These are phyloP conservation scores for Megacollybia platyphylla DNA, from an alignment of 1,284 basidiomycete species.

Conservation along the genomic window DNA sequence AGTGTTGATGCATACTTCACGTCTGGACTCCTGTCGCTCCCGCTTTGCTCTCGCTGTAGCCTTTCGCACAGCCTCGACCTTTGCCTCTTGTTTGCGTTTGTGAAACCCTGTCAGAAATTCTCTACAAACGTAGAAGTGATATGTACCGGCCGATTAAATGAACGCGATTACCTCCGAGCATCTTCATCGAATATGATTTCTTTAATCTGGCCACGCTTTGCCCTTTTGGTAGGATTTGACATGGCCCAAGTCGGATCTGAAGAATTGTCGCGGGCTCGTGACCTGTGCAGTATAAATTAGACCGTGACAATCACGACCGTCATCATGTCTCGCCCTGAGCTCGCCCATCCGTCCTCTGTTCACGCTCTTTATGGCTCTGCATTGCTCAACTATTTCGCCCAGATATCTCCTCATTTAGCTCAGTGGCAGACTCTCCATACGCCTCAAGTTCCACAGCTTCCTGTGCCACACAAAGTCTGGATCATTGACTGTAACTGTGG, in stretches of 20 bases:
- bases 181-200: conserved; percentile 70
- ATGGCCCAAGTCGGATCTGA: no score
- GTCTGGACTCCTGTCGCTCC: conserved; percentile 49
- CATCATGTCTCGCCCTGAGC: not conserved
- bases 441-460: conserved; percentile 11
- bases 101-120: conserved; percentile 81
- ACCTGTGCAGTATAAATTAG: no score
- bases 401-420: conserved; percentile 7
- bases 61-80: conserved; percentile 56
- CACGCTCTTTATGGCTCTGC: conserved; percentile 20
- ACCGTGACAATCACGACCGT: not conserved
- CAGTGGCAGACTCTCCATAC: conserved; percentile 5
- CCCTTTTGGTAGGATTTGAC: conserved; percentile 34
- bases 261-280: no score
- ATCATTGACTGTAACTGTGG: conserved; percentile 70
- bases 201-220: conserved; percentile 46
- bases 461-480: conserved; percentile 45
- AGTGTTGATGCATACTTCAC: conserved; percentile 38
- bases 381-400: not conserved
- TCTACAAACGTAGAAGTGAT: conserved; percentile 23
- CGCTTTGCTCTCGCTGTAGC: conserved; percentile 58
- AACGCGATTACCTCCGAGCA: conserved; percentile 44
- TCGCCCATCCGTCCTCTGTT: conserved; percentile 7
- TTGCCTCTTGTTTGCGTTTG: conserved; percentile 64
- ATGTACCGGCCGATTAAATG: conserved; percentile 4